Conservation (phyloP, 2,329 filamentous ascomycete species). For the Fusarium newnesense region DNA sequence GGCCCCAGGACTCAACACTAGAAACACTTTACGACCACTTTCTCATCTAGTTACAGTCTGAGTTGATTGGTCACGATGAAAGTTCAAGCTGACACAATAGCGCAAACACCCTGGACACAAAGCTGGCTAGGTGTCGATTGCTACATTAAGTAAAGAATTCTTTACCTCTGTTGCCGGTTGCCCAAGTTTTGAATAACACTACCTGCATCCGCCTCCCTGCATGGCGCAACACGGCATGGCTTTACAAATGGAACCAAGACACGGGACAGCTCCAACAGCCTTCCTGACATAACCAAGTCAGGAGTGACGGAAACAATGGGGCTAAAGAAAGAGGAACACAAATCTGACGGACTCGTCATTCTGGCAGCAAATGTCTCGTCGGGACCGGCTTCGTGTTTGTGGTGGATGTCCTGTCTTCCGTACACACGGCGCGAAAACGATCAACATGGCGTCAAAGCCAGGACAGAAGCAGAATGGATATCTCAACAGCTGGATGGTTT, state of each 20-base stretch:
- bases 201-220: conserved; percentile 36
- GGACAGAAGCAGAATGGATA: conserved; percentile 24
- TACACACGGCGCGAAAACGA: conserved; percentile 20
- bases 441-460: conserved; percentile 34
- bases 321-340: conserved; percentile 1
- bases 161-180: neutral
- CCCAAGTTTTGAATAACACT: conserved; percentile 11
- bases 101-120: conserved; percentile 1
- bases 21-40: neutral
- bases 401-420: conserved; percentile 8
- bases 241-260: conserved; percentile 20
- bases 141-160: conserved; percentile 5
- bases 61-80: neutral
- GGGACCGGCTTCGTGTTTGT: conserved; percentile 10
- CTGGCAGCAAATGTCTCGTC: conserved; percentile 3
- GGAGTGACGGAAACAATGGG: conserved; percentile 4
- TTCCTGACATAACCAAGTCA: neutral
- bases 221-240: conserved; percentile 28
- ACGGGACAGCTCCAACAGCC: conserved; percentile 10
- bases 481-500: conserved; percentile 24
- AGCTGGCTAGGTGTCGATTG: neutral
- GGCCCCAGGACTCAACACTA: conserved; percentile 11
- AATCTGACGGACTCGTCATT: neutral
- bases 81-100: conserved; percentile 2
- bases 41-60: neutral